A percentile compares a stretch with the other conserved stretches of the same genome.
phyloP scores from a whole-genome alignment of 768 basidiomycete genomes.

The Mycena polygramma region DNA sequence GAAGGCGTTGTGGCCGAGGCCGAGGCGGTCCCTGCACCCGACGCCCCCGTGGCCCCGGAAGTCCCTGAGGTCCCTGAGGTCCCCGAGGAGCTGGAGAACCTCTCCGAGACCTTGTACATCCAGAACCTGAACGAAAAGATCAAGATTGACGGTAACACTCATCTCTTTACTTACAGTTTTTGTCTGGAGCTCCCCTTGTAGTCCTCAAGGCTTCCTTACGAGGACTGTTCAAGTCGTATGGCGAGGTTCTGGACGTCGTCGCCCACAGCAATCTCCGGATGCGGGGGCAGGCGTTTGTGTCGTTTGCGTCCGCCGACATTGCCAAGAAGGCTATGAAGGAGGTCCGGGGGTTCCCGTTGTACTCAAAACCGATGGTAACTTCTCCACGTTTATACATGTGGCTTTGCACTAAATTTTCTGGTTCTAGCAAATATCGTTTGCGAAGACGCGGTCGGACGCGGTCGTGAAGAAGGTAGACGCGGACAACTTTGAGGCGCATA shows the following conservation, averaged over 20 bases:
- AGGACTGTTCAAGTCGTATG: slow-evolving; percentile 93
- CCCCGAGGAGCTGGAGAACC: slow-evolving; percentile 56
- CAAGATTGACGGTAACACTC: slow-evolving; percentile 74
- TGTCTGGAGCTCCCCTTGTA: slow-evolving; percentile 44
- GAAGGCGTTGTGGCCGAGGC: slow-evolving; percentile 45
- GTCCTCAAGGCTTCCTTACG: slow-evolving; percentile 91
- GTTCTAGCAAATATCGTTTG: slow-evolving; percentile 93
- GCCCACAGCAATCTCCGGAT: slow-evolving; percentile 96
- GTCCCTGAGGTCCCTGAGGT: slow-evolving; percentile 36
- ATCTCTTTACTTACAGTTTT: slow-evolving; percentile 15
- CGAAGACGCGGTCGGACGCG: slow-evolving; percentile 88
- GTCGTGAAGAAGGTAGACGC: slow-evolving; percentile 84
- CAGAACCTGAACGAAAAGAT: slow-evolving; percentile 98
- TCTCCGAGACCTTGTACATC: slow-evolving; percentile 92
- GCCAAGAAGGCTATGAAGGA: slow-evolving; percentile 93
- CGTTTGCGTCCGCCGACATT: slow-evolving; percentile 84
- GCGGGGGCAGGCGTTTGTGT: slow-evolving; percentile 99
- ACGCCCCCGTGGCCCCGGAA: slow-evolving; percentile 34
- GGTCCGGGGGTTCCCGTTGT: slow-evolving; percentile 93
- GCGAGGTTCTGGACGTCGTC: slow-evolving; percentile 94
- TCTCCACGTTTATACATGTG: slow-evolving; percentile 37
- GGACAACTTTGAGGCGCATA: slow-evolving; percentile 80
- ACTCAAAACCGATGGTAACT: slow-evolving; percentile 94
- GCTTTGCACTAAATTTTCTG: slow-evolving; percentile 8
- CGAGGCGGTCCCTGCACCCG: slow-evolving; percentile 44